A percentile compares a stretch with the other conserved stretches of the same genome.
phyloP scores from a whole-genome alignment of 768 basidiomycete species.

The Tricholoma saponaceum region DNA sequence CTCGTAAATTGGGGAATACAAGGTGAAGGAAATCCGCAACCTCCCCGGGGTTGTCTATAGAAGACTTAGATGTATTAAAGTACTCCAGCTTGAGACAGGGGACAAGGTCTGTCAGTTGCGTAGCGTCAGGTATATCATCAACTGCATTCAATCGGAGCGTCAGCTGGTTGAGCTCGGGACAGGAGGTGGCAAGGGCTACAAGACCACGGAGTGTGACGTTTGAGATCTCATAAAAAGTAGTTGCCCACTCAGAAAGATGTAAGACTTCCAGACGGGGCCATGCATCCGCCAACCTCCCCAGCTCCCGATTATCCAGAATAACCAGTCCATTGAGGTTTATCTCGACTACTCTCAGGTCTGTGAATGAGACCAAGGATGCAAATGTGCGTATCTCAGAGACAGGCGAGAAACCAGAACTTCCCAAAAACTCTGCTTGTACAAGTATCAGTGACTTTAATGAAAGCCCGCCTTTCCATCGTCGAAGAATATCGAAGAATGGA shows the following conservation, averaged over 20 bases:
- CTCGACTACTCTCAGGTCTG: neutral
- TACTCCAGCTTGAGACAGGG: neutral
- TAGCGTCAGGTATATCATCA: neutral
- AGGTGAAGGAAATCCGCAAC: neutral
- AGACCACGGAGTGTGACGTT: neutral
- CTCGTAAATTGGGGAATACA: neutral
- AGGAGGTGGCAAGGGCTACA: neutral
- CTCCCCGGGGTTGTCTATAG: neutral
- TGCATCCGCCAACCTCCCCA: neutral
- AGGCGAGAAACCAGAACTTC: neutral
- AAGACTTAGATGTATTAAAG: neutral
- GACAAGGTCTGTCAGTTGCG: neutral
- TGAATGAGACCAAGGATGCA: neutral
- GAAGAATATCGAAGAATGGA: neutral
- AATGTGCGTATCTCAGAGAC: neutral
- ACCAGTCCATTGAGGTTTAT: neutral
- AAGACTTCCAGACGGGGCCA: neutral
- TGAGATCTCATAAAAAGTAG: too few relatives aligned
- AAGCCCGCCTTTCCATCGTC: neutral
- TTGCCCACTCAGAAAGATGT: neutral
- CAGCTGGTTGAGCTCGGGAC: neutral
- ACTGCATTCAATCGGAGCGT: neutral
- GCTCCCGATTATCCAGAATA: neutral
- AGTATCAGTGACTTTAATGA: neutral
- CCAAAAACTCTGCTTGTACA: neutral